phyloP scores from a whole-genome alignment of 2,329 filamentous ascomycete species.

The Fonsecaea nubica region DNA sequence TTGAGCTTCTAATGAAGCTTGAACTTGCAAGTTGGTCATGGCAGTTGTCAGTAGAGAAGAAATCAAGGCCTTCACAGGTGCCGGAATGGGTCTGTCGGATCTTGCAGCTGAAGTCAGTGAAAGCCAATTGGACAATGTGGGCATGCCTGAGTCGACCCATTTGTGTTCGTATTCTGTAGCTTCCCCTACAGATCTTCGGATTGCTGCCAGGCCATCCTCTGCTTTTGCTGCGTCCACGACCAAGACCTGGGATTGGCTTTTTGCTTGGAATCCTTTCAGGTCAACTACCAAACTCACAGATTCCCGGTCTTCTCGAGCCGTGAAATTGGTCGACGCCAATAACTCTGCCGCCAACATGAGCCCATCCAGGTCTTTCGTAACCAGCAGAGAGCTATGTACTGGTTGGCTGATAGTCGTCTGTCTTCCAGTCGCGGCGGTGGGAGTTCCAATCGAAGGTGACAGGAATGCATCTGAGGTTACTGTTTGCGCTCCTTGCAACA shows the following conservation, averaged over 20 bases:
- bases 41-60: constrained; percentile 65
- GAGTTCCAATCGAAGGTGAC: constrained; percentile 76
- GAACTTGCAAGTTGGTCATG: constrained; percentile 42
- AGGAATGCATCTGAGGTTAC: constrained; percentile 64
- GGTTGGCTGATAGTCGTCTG: constrained; percentile 75
- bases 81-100: constrained; percentile 64
- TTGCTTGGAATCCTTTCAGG: constrained; percentile 53
- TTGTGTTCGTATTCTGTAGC: constrained; percentile 74
- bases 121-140: constrained; percentile 71
- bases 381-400: constrained; percentile 79
- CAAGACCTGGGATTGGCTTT: constrained; percentile 45
- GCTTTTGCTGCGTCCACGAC: constrained; percentile 70
- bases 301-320: constrained; percentile 47
- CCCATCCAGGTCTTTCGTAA: constrained; percentile 74
- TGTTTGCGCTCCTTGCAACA: constrained; percentile 34
- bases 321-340: constrained; percentile 45
- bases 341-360: constrained; percentile 55
- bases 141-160: constrained; percentile 76
- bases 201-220: constrained; percentile 66
- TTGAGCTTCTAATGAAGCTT: constrained; percentile 40
- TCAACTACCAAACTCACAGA: constrained; percentile 65
- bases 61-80: constrained; percentile 70
- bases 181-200: constrained; percentile 73
- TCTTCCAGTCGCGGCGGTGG: constrained; percentile 67
- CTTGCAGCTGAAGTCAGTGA: constrained; percentile 35